Percentiles rank a stretch among this genome's conserved stretches.
These are phyloP conservation scores for Hondaea fermentalgiana DNA, from an alignment of 108 stramenopile genomes.

Conservation along the genomic window DNA sequence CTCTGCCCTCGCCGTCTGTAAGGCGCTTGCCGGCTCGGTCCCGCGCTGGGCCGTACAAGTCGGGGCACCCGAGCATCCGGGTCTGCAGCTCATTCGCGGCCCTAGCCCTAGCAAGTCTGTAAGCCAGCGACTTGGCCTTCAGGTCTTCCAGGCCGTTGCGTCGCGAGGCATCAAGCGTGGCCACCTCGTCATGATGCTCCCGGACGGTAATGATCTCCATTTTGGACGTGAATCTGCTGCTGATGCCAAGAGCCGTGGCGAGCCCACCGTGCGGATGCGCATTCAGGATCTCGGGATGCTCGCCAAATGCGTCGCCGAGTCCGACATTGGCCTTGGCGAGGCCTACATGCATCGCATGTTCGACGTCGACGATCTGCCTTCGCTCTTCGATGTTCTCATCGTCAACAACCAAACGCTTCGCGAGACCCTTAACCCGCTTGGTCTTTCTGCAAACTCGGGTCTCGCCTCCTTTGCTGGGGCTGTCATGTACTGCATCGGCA, in stretches of 20 bases:
- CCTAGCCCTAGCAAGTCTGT: neutral
- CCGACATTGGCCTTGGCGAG: constrained; percentile 20
- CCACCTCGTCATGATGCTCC: constrained; percentile 13
- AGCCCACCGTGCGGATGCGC: neutral
- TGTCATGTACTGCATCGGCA: neutral
- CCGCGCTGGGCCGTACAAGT: constrained; percentile 53
- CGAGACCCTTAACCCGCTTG: neutral
- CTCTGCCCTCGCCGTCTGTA: constrained; percentile 68
- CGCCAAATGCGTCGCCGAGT: neutral
- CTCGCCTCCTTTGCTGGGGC: neutral
- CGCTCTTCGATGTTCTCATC: constrained; percentile 69
- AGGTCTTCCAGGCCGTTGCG: neutral
- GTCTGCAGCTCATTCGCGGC: neutral
- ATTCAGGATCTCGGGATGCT: neutral
- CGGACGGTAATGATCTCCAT: neutral
- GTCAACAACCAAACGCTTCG: constrained; percentile 64
- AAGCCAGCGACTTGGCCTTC: neutral
- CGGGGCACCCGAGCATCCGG: neutral
- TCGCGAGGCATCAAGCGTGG: neutral
- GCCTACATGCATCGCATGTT: constrained; percentile 23
- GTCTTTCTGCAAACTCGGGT: neutral
- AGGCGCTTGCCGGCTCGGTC: constrained; percentile 48
- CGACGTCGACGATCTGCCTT: constrained; percentile 52
- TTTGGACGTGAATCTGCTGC: neutral
- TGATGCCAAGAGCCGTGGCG: neutral